Base-by-base conservation (phyloP, 179 eudicot species). In the Amaranthus tricolor region DNA sequence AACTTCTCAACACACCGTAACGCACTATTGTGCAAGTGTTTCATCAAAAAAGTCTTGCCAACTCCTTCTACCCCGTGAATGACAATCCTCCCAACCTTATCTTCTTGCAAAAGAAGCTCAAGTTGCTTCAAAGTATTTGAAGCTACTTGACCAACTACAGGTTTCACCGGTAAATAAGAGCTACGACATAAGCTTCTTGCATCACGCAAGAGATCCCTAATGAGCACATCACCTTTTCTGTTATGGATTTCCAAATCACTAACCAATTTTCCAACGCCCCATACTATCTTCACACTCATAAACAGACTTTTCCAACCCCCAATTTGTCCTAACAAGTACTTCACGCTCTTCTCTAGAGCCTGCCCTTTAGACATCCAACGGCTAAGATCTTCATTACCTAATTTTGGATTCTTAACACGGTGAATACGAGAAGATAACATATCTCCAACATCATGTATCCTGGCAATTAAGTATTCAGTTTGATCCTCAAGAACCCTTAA, bases 41-140 rank as follows among this genome's bases (percentile, higher is more conserved):
- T 76, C 79, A 70, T 76, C 60, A 76, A 15, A 45, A 54, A 24
- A 21, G 79, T 76, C 70, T 66, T 66, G 20, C 70, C 70, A 20
- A 50, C 20, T 66, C 57, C 70, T 20, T 12, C 1, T 17, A 66
- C 24, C 15, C 70, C 70, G 11, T 49, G 70, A 48, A 66, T 49
- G n/a, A 16, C 44, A 47, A 66, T 66, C 55, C 56, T 47, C 17
- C 56, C 70, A 66, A 49, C 16, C 9, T 19, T 50, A 47, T 66
- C 70, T 17, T 48, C 56, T 66, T 50, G 40, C 54, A 66, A 20
- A 10, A 66, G 12, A 66, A 19, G 17, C 56, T 66, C 14, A 2
- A 66, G 70, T 20, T 49, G 43, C 14, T 19, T 20, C 56, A 66
- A 49, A 66, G 70, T 50, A 4, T 6, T 19, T 4, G 70, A 66